Evolutionary conservation across 179 eudicot species (phyloP).

Genomic region (Beta lomatogona): DNA sequence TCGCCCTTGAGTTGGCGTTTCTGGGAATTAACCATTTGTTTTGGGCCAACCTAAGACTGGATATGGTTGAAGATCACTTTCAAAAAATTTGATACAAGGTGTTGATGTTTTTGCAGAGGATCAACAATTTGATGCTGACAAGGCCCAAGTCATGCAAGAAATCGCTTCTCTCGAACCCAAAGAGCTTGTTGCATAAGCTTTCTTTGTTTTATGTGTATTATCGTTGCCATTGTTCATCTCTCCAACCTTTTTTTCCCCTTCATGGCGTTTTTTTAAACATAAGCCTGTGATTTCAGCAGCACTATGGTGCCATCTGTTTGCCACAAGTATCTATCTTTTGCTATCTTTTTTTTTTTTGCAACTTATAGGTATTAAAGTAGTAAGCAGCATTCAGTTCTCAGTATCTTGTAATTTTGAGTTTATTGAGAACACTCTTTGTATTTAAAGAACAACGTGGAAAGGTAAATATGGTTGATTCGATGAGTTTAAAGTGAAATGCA

Average conservation of each 20-base stretch:
- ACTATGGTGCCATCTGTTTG: constrained; percentile 8
- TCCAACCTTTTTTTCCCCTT: not conserved
- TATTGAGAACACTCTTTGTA: constrained; percentile 28
- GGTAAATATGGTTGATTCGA: constrained; percentile 26
- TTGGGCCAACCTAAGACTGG: not conserved
- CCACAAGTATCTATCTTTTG: not conserved
- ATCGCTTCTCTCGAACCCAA: constrained; percentile 65
- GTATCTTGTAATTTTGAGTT: constrained; percentile 26
- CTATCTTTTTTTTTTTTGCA: not conserved
- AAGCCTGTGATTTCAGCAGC: not conserved
- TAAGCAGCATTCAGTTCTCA: constrained; percentile 8
- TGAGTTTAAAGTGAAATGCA: constrained; percentile 9
- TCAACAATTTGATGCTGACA: constrained; percentile 79
- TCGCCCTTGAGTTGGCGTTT: not conserved
- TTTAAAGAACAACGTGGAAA: not conserved
- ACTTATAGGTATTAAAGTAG: constrained; percentile 15
- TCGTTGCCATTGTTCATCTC: constrained; percentile 17
- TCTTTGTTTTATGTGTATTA: constrained; percentile 26
- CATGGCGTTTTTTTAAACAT: not conserved
- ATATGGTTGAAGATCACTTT: not conserved
- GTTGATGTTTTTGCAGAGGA: constrained; percentile 59
- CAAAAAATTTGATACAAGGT: not conserved
- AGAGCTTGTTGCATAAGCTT: constrained; percentile 39
- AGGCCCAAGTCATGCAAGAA: constrained; percentile 74
- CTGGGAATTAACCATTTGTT: not conserved